A percentile compares a stretch with the other conserved stretches of the same genome.
Conservation (phyloP, 1,284 basidiomycete species). For the Pisolithus thermaeus region DNA sequence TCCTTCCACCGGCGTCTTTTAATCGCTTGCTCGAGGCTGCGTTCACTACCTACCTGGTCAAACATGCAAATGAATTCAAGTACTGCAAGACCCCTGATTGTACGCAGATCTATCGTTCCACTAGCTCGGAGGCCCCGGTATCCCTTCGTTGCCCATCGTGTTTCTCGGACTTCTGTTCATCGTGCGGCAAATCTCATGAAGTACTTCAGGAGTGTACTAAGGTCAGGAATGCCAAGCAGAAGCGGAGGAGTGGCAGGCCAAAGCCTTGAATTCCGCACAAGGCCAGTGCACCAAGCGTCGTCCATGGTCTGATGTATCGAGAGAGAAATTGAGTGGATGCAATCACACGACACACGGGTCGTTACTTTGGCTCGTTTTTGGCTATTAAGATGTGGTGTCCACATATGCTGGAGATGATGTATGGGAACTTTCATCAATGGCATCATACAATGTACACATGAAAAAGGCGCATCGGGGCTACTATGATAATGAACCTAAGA, state of each 20-base stretch:
- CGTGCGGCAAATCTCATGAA: slow-evolving; percentile 29
- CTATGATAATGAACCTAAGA: background rate
- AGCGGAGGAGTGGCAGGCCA: background rate
- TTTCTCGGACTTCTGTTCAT: slow-evolving; percentile 23
- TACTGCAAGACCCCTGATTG: slow-evolving; percentile 50
- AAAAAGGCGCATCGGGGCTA: slow-evolving; percentile 34
- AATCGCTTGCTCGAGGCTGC: slow-evolving; percentile 36
- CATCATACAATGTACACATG: slow-evolving; percentile 45
- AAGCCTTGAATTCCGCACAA: slow-evolving; percentile 18
- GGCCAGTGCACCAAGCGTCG: slow-evolving; percentile 16
- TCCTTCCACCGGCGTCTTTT: slow-evolving; percentile 35
- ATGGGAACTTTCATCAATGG: slow-evolving; percentile 21
- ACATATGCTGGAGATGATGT: slow-evolving; percentile 48
- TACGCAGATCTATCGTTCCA: slow-evolving; percentile 39
- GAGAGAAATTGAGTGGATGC: slow-evolving; percentile 43
- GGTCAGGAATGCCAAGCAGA: slow-evolving; percentile 18
- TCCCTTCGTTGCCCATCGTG: slow-evolving; percentile 36
- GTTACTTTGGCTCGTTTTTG: background rate
- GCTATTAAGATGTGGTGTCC: slow-evolving; percentile 32
- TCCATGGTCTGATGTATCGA: slow-evolving; percentile 35
- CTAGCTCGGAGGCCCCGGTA: slow-evolving; percentile 15
- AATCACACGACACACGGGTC: slow-evolving; percentile 40
- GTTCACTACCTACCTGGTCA: slow-evolving; percentile 36
- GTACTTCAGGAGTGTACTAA: slow-evolving; percentile 41
- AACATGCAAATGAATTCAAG: slow-evolving; percentile 36